These are phyloP conservation scores for Stachybotrys echinatus DNA, from an alignment of 2,329 filamentous ascomycete genomes.

Conservation along the genomic window DNA sequence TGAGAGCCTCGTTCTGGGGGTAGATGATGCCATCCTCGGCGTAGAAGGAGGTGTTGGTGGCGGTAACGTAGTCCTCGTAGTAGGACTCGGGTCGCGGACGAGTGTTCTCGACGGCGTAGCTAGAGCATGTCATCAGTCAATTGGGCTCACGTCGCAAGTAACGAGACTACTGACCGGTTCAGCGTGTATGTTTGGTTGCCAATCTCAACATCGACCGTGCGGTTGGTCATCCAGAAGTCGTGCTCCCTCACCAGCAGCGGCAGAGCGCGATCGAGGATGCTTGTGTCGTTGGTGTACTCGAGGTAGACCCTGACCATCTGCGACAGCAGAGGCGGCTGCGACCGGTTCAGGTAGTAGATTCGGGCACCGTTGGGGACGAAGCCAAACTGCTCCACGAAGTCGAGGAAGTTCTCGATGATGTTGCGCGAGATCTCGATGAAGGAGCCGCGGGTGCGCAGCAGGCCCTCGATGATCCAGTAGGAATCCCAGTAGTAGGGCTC, in stretches of 20 bases:
- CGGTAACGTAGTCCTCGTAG: constrained; percentile 59
- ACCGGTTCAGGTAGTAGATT: constrained; percentile 62
- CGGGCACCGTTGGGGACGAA: constrained; percentile 66
- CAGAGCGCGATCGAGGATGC: constrained; percentile 53
- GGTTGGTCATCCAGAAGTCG: constrained; percentile 57
- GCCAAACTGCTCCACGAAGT: constrained; percentile 58
- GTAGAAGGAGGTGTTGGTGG: constrained; percentile 61
- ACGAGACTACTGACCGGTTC: constrained; percentile 38
- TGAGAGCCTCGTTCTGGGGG: constrained; percentile 43
- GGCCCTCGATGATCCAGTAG: constrained; percentile 63
- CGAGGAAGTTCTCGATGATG: constrained; percentile 66
- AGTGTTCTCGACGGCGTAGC: constrained; percentile 57
- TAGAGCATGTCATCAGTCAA: constrained; percentile 2
- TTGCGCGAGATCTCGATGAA: constrained; percentile 60
- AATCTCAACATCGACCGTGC: constrained; percentile 47
- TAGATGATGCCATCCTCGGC: constrained; percentile 53
- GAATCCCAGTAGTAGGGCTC: constrained; percentile 70
- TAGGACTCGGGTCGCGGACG: constrained; percentile 64
- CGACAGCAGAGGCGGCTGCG: constrained; percentile 60
- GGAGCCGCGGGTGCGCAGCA: constrained; percentile 58
- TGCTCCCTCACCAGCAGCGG: constrained; percentile 60
- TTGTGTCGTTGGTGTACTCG: constrained; percentile 58
- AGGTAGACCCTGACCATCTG: constrained; percentile 63
- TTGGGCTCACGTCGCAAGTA: not conserved
- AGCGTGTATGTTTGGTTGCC: constrained; percentile 46